These are phyloP conservation scores for Pichia sp. DNA, from an alignment of 1,139 yeast genomes.

Conservation along the genomic window DNA sequence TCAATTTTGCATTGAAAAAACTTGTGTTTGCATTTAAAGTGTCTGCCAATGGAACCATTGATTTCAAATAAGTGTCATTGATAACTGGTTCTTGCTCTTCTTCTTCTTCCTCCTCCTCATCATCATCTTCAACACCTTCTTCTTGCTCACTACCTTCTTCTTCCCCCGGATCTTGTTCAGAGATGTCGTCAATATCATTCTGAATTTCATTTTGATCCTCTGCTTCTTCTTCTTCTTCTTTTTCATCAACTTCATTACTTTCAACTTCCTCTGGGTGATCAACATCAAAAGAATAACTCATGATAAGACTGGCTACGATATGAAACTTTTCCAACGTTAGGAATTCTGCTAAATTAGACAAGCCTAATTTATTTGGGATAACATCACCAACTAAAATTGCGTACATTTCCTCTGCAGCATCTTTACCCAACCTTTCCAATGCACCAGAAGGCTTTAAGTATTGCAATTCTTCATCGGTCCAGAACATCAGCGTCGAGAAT, in stretches of 20 bases:
- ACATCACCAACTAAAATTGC: slow-evolving; percentile 28
- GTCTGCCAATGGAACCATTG: slow-evolving; percentile 93
- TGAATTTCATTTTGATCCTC: slow-evolving; percentile 18
- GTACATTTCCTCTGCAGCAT: slow-evolving; percentile 57
- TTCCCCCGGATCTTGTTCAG: slow-evolving; percentile 9
- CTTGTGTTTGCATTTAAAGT: slow-evolving; percentile 79
- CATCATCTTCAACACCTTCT: slow-evolving; percentile 20
- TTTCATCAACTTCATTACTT: slow-evolving; percentile 20
- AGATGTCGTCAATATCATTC: slow-evolving; percentile 21
- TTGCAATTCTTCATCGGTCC: slow-evolving; percentile 50
- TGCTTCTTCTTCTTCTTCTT: slow-evolving; percentile 21
- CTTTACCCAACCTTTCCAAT: slow-evolving; percentile 60
- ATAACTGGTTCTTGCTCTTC: slow-evolving; percentile 13
- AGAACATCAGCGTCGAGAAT: slow-evolving; percentile 71
- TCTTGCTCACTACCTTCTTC: slow-evolving; percentile 19
- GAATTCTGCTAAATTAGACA: slow-evolving; percentile 17
- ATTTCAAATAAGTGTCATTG: slow-evolving; percentile 48
- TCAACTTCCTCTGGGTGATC: slow-evolving; percentile 31
- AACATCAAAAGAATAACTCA: slow-evolving; percentile 66
- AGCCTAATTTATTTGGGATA: slow-evolving; percentile 20
- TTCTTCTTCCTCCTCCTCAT: slow-evolving; percentile 9
- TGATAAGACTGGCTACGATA: slow-evolving; percentile 58
- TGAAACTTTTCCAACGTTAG: slow-evolving; percentile 52
- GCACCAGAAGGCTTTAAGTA: slow-evolving; percentile 63
- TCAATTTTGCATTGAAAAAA: slow-evolving; percentile 67